Evolutionary conservation across 2,329 filamentous ascomycete species (phyloP), one percentile per base, ranked within the genome.

Genomic region (Fusarium zealandicum): DNA sequence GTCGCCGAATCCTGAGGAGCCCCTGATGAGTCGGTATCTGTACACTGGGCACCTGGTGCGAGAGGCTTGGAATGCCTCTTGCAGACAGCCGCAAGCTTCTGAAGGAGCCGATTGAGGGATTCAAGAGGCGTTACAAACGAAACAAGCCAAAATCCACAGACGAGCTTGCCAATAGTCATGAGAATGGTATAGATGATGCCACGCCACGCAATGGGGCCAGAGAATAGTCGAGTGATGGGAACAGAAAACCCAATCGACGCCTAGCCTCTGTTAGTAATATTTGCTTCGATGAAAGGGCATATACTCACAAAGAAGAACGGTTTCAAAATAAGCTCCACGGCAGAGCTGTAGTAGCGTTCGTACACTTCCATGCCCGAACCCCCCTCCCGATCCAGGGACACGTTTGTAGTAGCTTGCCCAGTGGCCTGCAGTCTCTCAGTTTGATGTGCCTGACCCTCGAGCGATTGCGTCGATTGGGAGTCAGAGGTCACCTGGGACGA

Each of bases 161-260:
- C 49, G 1, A 87, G 56, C 65, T 90, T 90, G 4, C 75, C 80
- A 2, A 90, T 43, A 1, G 79, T 68, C 90, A 95, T 95, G 4
- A 95, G 73, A 0, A 87, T 59, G 0, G 87, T 79, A 64, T 93
- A 95, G 1, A 92, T 79, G 0, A 92, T 57, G 1, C 90, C 90
- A 10, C 85, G 83, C 90, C 89, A 95, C 2, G 92, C 73, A 0
- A 90, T 78, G 0, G 74, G 66, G 0, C 82, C 82, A 0, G 70
- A 69, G 63, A 92, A 93, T 78, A 95, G 85, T 6, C 83, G 74
- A 0, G 81, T 83, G 25, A 93, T 87, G 0, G 90, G 90, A 2
- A 95, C 89, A 0, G 90, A 87, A 68, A 93, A 93, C 0, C 90
- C 90, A 30, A 93, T 88, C 0, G 82, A 84, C 1, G 82, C 78